Base-by-base conservation (phyloP, 108 stramenopile species). In the Chaetoceros muelleri region DNA sequence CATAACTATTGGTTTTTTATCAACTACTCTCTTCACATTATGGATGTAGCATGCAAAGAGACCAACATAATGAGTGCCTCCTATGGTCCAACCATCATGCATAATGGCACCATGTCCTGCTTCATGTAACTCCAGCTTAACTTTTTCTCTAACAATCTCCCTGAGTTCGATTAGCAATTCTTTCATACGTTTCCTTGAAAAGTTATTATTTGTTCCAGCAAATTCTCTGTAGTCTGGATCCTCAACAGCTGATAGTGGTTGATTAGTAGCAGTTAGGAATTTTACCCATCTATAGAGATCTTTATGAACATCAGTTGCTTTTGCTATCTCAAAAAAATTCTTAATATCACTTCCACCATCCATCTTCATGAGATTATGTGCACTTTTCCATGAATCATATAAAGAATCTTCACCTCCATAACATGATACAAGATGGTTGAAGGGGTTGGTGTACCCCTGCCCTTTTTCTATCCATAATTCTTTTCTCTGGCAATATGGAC, bases 11-110 rank as follows among this genome's bases (percentile, higher is more conserved):
- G 5, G 8, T 40, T 40, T 40, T 40, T 13, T 13, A 10, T 40
- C 34, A 10, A 40, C 34, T 10, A 40, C 34, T 10, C 8, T 13
- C 34, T 40, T 40, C 8, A 40, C 34, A 10, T 10, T 10, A 10
- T 13, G 5, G 8, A 40, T 40, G 34, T 40, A 40, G 34, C 5
- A 5, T 10, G 34, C 34, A 40, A 10, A 40, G 8, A 40, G 13
- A 40, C 34, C 34, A 13, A 40, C 34, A 40, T 60, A 60, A 30
- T 60, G 59, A 21, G 47, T 50, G 5, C 59, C 59, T 23, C 2
- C n/a, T 28, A 50, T 51, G 2, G 26, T 60, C 59, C 59, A 60
- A 2, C 28, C 59, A 60, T 60, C 59, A 20, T 60, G 48, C n/a
- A 60, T 48, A 28, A 60, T 48, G 8, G 48, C 26, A 28, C 59